Conservation (phyloP, 2,329 filamentous ascomycete genomes). For the Ophiostoma australiae region DNA sequence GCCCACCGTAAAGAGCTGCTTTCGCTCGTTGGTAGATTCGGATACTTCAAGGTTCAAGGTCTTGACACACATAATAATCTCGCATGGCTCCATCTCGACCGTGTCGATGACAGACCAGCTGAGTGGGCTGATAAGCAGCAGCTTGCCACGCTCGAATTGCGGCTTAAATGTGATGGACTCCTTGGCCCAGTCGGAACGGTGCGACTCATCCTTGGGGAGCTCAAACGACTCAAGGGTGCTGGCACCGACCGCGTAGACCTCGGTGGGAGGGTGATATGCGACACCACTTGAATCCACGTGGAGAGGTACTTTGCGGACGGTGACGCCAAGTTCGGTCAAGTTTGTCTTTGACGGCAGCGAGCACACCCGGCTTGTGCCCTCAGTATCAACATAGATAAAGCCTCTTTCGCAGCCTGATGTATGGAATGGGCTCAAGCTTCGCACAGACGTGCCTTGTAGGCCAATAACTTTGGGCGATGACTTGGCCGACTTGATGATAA, state of each 20-base stretch:
- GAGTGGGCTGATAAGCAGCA: conserved; percentile 74
- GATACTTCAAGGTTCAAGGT: conserved; percentile 83
- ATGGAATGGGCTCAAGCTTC: conserved; percentile 70
- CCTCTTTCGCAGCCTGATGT: conserved; percentile 72
- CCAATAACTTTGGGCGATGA: conserved; percentile 70
- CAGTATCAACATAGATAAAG: conserved; percentile 73
- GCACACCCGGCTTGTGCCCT: conserved; percentile 68
- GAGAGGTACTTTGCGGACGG: conserved; percentile 65
- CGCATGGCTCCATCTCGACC: conserved; percentile 65
- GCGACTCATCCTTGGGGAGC: conserved; percentile 79
- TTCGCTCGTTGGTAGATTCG: conserved; percentile 81
- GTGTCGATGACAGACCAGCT: conserved; percentile 76
- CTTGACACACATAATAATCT: conserved; percentile 76
- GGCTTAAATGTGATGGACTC: conserved; percentile 65
- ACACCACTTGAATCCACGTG: conserved; percentile 66
- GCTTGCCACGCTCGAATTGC: conserved; percentile 61
- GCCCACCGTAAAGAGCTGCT: conserved; percentile 75
- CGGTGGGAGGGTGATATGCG: conserved; percentile 69
- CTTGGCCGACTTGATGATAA: conserved; percentile 77
- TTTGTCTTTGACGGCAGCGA: conserved; percentile 60
- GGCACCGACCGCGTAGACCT: conserved; percentile 72
- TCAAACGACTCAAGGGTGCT: conserved; percentile 66
- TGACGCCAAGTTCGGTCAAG: conserved; percentile 70
- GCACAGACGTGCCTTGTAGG: conserved; percentile 63
- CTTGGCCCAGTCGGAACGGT: conserved; percentile 72